A percentile compares a stretch with the other conserved stretches of the same genome.
phyloP scores from a whole-genome alignment of 495 filamentous ascomycete genomes.

The Xylaria castorea region DNA sequence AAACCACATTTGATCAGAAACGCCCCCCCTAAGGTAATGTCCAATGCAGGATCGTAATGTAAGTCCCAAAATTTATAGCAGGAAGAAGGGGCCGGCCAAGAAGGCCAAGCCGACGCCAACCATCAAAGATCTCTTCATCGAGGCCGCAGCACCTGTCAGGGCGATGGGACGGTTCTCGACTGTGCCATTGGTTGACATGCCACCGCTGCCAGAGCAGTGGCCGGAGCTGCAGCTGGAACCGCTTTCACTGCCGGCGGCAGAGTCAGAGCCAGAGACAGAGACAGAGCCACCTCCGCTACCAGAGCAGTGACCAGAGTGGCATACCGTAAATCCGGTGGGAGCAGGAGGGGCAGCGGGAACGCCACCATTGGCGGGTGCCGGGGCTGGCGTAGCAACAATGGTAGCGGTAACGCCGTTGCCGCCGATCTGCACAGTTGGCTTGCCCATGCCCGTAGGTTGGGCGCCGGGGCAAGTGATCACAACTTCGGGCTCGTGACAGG shows the following conservation, averaged over 20 bases:
- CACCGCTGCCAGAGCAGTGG: conserved; percentile 10
- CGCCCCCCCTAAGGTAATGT: not conserved
- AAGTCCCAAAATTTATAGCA: conserved; percentile 30
- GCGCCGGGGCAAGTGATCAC: conserved; percentile 47
- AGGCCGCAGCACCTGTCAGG: conserved; percentile 37
- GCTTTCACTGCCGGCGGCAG: conserved; percentile 7
- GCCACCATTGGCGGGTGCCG: conserved; percentile 2
- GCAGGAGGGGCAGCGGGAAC: not conserved
- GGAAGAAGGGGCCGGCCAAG: conserved; percentile 36
- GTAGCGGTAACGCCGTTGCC: conserved; percentile 48
- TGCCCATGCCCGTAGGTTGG: conserved; percentile 37
- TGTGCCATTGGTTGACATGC: conserved; percentile 28
- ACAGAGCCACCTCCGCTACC: not conserved
- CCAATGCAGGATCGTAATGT: not conserved
- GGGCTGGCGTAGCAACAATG: conserved; percentile 30
- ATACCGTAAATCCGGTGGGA: not conserved
- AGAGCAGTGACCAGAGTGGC: not conserved
- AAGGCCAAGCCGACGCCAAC: conserved; percentile 37
- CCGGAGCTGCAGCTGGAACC: not conserved
- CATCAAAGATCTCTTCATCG: conserved; percentile 36
- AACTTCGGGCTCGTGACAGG: conserved; percentile 39
- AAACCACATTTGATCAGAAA: not conserved
- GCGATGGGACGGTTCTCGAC: conserved; percentile 1
- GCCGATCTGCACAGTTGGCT: conserved; percentile 33
- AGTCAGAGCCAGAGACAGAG: conserved; percentile 10